phyloP scores from a whole-genome alignment of 1,284 basidiomycete genomes.

The Singerocomus inundabilis region DNA sequence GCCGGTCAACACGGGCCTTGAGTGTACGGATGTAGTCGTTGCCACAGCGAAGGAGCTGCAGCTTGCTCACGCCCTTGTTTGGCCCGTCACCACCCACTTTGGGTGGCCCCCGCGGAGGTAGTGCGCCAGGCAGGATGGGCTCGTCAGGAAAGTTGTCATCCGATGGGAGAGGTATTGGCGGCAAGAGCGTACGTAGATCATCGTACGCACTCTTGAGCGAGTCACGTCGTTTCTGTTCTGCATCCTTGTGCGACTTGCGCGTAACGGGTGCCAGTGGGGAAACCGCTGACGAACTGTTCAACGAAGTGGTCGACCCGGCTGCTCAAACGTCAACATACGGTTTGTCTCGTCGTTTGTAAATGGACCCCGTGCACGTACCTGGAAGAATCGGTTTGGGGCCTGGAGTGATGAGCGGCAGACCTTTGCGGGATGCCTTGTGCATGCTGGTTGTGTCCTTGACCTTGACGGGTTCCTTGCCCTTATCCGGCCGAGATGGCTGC shows the following conservation, averaged over 20 bases:
- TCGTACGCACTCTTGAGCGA: constrained; percentile 96
- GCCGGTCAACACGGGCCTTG: constrained; percentile 75
- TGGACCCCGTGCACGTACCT: constrained; percentile 40
- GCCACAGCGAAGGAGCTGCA: constrained; percentile 86
- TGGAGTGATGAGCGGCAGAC: constrained; percentile 24
- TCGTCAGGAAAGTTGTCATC: constrained; percentile 61
- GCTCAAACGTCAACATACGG: constrained; percentile 9
- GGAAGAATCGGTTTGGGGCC: constrained; percentile 68
- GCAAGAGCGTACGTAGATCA: constrained; percentile 84
- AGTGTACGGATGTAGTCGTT: constrained; percentile 85
- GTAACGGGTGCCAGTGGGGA: constrained; percentile 37
- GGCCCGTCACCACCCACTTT: constrained; percentile 85
- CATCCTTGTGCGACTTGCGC: constrained; percentile 95
- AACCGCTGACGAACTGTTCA: constrained; percentile 23
- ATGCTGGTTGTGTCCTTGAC: constrained; percentile 23
- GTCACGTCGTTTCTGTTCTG: constrained; percentile 96
- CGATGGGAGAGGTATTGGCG: constrained; percentile 80
- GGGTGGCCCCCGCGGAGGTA: constrained; percentile 83
- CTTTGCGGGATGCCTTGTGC: constrained; percentile 31
- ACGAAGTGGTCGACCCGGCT: constrained; percentile 29
- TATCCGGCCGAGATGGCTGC: constrained; percentile 22
- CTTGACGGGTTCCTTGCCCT: constrained; percentile 32
- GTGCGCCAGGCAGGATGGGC: constrained; percentile 75
- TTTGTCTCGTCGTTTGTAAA: background rate
- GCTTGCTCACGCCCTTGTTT: constrained; percentile 93